These are phyloP conservation scores for Alternaria burnsii DNA, from an alignment of 2,329 filamentous ascomycete species.

Conservation along the genomic window DNA sequence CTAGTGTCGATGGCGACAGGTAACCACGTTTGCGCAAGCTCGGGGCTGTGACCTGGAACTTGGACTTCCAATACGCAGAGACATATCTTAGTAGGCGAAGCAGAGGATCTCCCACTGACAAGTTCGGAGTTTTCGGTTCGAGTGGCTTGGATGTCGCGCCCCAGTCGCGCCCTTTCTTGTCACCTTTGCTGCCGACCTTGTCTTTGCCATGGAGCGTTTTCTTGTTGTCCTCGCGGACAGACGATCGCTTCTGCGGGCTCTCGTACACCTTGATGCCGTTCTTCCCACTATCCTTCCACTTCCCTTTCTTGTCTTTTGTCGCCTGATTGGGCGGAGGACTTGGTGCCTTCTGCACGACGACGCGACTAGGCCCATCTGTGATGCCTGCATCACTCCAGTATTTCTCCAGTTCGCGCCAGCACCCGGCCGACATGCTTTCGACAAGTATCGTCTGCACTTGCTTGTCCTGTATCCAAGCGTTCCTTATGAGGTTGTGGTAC, in stretches of 20 bases:
- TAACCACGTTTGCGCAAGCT: conserved; percentile 91
- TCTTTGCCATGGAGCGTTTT: conserved; percentile 24
- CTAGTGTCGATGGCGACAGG: conserved; percentile 76
- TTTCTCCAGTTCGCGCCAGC: conserved; percentile 47
- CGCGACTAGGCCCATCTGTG: conserved; percentile 79
- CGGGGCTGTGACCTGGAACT: conserved; percentile 78
- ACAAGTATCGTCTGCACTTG: conserved; percentile 45
- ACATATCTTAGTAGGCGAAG: conserved; percentile 78
- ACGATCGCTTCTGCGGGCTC: conserved; percentile 27
- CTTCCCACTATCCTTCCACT: conserved; percentile 54
- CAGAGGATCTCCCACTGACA: conserved; percentile 84
- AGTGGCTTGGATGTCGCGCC: conserved; percentile 71
- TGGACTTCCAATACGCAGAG: conserved; percentile 87
- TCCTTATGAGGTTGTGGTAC: conserved; percentile 82
- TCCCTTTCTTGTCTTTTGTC: conserved; percentile 30
- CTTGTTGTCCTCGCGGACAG: conserved; percentile 13
- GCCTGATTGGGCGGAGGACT: conserved; percentile 70
- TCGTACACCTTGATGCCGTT: conserved; percentile 45
- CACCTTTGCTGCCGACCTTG: conserved; percentile 52
- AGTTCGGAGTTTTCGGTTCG: conserved; percentile 75
- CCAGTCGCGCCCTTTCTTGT: conserved; percentile 72
- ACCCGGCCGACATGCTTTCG: conserved; percentile 38
- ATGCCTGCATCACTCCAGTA: conserved; percentile 78
- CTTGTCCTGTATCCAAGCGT: conserved; percentile 49
- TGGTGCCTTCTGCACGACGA: conserved; percentile 69